These are phyloP conservation scores for Rhizopogon roseolus DNA, from an alignment of 768 basidiomycete species.

Conservation along the genomic window DNA sequence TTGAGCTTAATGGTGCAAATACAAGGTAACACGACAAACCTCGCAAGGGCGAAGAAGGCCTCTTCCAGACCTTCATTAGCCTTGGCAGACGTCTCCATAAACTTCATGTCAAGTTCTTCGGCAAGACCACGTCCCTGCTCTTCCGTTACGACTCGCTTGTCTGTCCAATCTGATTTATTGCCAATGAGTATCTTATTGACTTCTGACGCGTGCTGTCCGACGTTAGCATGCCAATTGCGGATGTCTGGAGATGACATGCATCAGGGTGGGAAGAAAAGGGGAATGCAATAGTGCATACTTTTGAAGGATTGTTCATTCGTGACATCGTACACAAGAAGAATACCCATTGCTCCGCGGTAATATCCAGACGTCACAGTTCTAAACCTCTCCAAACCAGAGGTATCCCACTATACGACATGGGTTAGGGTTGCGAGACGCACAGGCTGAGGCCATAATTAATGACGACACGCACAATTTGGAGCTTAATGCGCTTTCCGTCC, in stretches of 20 bases:
- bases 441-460: neutral
- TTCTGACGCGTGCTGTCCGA: slow-evolving; percentile 98
- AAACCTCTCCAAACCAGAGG: slow-evolving; percentile 97
- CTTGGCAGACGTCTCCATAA: slow-evolving; percentile 98
- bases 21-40: slow-evolving; percentile 45
- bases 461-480: slow-evolving; percentile 73
- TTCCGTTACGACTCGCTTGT: slow-evolving; percentile 88
- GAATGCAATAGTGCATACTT: slow-evolving; percentile 53
- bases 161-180: slow-evolving; percentile 98
- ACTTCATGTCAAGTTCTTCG: slow-evolving; percentile 86
- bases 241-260: slow-evolving; percentile 58
- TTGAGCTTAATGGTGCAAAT: neutral
- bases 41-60: slow-evolving; percentile 94
- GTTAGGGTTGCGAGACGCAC: neutral
- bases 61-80: slow-evolving; percentile 97
- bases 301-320: slow-evolving; percentile 94
- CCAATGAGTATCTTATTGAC: slow-evolving; percentile 99
- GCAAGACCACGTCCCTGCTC: slow-evolving; percentile 92
- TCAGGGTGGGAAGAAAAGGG: neutral
- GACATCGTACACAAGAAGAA: slow-evolving; percentile 97
- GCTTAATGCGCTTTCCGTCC: slow-evolving; percentile 95
- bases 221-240: slow-evolving; percentile 96
- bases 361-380: slow-evolving; percentile 98
- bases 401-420: slow-evolving; percentile 77
- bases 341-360: slow-evolving; percentile 99